These are phyloP conservation scores for Auricularia cornea DNA, from an alignment of 768 basidiomycete species.

Conservation along the genomic window DNA sequence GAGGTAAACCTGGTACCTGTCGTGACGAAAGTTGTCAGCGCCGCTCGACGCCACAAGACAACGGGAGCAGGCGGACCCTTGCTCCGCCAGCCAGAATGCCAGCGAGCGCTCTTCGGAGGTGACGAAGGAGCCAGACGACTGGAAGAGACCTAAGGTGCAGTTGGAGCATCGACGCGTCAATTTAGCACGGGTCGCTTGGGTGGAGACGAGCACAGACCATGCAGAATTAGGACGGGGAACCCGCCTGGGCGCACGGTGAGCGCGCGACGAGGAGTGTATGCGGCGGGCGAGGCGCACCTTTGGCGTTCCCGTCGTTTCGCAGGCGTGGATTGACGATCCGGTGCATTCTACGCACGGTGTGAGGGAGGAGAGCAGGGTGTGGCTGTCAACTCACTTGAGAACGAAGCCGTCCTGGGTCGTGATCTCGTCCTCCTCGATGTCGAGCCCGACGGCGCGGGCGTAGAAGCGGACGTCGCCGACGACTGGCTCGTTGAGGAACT, in stretches of 20 bases:
- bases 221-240: slow-evolving; percentile 37
- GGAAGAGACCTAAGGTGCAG: slow-evolving; percentile 30
- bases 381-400: slow-evolving; percentile 15
- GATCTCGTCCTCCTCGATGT: slow-evolving; percentile 34
- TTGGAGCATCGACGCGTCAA: neutral
- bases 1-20: slow-evolving; percentile 34
- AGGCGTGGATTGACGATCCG: slow-evolving; percentile 27
- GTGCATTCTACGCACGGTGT: slow-evolving; percentile 20
- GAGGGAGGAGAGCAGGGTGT: neutral
- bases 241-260: slow-evolving; percentile 10
- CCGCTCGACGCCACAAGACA: neutral
- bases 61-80: slow-evolving; percentile 17
- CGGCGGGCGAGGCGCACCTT: slow-evolving; percentile 9
- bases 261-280: neutral
- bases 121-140: slow-evolving; percentile 38
- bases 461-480: slow-evolving; percentile 37
- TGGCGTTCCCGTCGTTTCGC: slow-evolving; percentile 18
- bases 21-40: neutral
- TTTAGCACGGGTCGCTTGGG: neutral
- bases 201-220: slow-evolving; percentile 16
- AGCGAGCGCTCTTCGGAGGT: slow-evolving; percentile 40
- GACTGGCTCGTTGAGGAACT: slow-evolving; percentile 30
- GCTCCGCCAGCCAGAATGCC: slow-evolving; percentile 42
- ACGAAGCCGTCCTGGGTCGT: slow-evolving; percentile 41
- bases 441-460: slow-evolving; percentile 33